Conservation (phyloP, 306 rosid genomes). For the Ziziphus jujuba region DNA sequence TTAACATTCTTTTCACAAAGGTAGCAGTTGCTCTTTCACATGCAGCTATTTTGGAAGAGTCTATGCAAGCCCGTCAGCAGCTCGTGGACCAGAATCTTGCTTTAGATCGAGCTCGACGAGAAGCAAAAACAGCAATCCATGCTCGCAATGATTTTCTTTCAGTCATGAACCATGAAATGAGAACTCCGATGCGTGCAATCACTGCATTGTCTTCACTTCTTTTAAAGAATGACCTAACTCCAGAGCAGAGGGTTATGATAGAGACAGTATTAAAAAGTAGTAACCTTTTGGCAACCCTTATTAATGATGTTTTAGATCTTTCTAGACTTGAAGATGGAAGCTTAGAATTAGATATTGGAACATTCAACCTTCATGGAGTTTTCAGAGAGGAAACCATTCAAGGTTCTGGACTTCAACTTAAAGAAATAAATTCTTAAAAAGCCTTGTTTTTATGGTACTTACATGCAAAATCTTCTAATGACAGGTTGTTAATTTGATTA, state of each 20-base stretch:
- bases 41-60: conserved; percentile 94
- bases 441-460: conserved; percentile 15
- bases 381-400: conserved; percentile 59
- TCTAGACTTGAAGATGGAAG: conserved; percentile 96
- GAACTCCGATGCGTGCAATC: conserved; percentile 92
- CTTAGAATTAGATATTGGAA: conserved; percentile 68
- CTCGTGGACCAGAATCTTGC: conserved; percentile 83
- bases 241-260: conserved; percentile 81
- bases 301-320: conserved; percentile 88
- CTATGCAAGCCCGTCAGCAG: conserved; percentile 88
- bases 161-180: conserved; percentile 98
- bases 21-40: conserved; percentile 99
- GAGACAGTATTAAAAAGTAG: conserved; percentile 85
- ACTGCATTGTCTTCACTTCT: conserved; percentile 87
- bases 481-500: conserved; percentile 66
- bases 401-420: conserved; percentile 16
- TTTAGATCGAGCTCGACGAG: conserved; percentile 78
- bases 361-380: conserved; percentile 70
- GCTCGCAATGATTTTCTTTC: conserved; percentile 92
- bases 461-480: conserved; percentile 2
- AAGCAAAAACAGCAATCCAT: conserved; percentile 87
- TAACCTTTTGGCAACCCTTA: conserved; percentile 73
- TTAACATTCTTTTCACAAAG: conserved; percentile 37
- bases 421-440: conserved; percentile 7
- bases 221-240: conserved; percentile 75